Conservation (phyloP, 495 filamentous ascomycete species). For the Neurospora sp. region DNA sequence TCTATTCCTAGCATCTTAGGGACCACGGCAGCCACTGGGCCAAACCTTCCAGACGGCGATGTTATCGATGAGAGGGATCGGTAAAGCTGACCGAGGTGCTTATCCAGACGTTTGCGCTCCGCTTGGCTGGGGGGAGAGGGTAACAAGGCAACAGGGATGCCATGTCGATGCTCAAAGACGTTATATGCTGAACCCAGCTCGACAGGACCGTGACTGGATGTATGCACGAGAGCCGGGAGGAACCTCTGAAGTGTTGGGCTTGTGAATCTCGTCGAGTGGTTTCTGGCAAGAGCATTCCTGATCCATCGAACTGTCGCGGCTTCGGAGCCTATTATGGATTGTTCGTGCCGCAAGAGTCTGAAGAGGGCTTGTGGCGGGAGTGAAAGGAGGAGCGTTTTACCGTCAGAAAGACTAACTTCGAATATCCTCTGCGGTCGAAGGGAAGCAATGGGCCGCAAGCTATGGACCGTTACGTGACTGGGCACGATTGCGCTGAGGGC, state of each 20-base stretch:
- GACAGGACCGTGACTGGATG: slow-evolving; percentile 7
- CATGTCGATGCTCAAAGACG: slow-evolving; percentile 17
- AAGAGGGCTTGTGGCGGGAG: slow-evolving; percentile 23
- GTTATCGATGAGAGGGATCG: slow-evolving; percentile 21
- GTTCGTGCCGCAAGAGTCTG: slow-evolving; percentile 33
- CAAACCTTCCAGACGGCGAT: slow-evolving; percentile 31
- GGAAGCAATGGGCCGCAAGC: slow-evolving; percentile 17
- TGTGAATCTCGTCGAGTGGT: not conserved
- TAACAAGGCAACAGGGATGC: slow-evolving; percentile 20
- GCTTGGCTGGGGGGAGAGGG: slow-evolving; percentile 4
- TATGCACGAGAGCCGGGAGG: slow-evolving; percentile 27
- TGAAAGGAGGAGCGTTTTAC: slow-evolving; percentile 22
- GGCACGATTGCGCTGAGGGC: slow-evolving; percentile 20
- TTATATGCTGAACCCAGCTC: slow-evolving; percentile 20
- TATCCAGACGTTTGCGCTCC: slow-evolving; percentile 16
- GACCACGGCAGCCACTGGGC: slow-evolving; percentile 25
- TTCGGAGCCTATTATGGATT: slow-evolving; percentile 24
- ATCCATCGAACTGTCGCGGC: slow-evolving; percentile 24
- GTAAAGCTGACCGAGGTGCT: slow-evolving; percentile 25
- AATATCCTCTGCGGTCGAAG: slow-evolving; percentile 25
- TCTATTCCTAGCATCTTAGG: not conserved
- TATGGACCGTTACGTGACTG: slow-evolving; percentile 19
- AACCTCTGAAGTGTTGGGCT: slow-evolving; percentile 1
- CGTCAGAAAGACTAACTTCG: slow-evolving; percentile 24
- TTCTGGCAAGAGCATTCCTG: slow-evolving; percentile 1